These are phyloP conservation scores for Solanum gracilifrons DNA, from an alignment of 257 asterid species.

Conservation along the genomic window DNA sequence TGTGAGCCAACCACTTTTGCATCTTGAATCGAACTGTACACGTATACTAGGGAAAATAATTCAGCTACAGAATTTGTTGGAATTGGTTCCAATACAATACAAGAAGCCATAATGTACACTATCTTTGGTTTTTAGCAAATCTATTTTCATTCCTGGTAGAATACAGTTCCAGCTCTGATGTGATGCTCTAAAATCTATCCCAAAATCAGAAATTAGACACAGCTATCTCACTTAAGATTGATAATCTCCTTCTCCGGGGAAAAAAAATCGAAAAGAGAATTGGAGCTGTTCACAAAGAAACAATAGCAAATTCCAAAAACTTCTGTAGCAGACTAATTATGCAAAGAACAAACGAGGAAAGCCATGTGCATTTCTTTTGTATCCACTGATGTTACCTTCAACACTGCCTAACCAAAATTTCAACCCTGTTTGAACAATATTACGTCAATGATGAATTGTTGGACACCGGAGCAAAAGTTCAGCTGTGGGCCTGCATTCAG, in stretches of 20 bases:
- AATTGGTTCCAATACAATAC: background rate
- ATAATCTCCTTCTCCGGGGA: background rate
- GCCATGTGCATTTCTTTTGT: background rate
- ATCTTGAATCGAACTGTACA: slow-evolving; percentile 8
- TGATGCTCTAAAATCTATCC: background rate
- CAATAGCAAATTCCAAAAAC: background rate
- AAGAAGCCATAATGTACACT: background rate
- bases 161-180: background rate
- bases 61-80: background rate
- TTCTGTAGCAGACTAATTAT: background rate
- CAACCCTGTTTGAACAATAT: background rate
- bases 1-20: slow-evolving; percentile 62
- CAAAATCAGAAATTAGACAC: background rate
- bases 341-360: background rate
- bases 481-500: background rate
- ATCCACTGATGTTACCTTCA: background rate
- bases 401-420: background rate
- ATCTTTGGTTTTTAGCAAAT: background rate
- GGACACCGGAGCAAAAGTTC: background rate
- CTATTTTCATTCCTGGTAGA: background rate
- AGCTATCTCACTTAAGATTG: background rate
- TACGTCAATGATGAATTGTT: background rate
- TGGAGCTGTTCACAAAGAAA: background rate
- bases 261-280: background rate
- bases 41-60: background rate